A percentile compares a stretch with the other conserved stretches of the same genome.
These are phyloP conservation scores for Venturia carpophila DNA, from an alignment of 2,329 filamentous ascomycete genomes.

Conservation along the genomic window DNA sequence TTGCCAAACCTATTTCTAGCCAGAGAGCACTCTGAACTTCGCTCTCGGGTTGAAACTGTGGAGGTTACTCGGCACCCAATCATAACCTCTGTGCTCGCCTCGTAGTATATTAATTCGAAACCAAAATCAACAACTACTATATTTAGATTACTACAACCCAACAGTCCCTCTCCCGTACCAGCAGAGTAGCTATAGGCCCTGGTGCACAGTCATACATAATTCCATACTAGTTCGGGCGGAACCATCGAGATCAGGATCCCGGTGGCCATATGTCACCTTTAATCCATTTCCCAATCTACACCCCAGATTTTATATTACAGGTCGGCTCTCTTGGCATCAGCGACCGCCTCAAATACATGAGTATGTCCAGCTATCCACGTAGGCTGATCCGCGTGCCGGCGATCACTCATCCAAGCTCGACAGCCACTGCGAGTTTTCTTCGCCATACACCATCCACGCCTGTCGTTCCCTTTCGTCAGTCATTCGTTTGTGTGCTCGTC, in stretches of 20 bases:
- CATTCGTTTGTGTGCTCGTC: background rate
- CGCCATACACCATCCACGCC: background rate
- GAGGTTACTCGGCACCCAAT: background rate
- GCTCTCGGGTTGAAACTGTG: background rate
- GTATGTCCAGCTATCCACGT: background rate
- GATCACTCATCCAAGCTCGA: background rate
- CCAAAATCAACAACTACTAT: conserved; percentile 3
- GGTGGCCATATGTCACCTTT: too few species aligned
- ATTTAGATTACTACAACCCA: background rate
- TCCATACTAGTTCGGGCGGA: background rate
- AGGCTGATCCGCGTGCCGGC: background rate
- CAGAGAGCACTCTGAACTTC: background rate
- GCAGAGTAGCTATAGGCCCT: background rate
- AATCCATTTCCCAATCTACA: background rate
- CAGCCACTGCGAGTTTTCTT: background rate
- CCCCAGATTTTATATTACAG: background rate
- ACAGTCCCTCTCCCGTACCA: background rate
- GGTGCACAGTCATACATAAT: background rate
- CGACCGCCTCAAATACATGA: conserved; percentile 1
- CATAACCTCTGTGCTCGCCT: background rate
- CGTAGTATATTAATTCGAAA: background rate
- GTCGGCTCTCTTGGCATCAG: background rate
- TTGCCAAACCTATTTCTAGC: too few species aligned
- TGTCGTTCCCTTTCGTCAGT: background rate
- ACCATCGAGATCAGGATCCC: background rate